A percentile compares a stretch with the other conserved stretches of the same genome.
Conservation (phyloP, 495 filamentous ascomycete species). For the Neurospora sp. region DNA sequence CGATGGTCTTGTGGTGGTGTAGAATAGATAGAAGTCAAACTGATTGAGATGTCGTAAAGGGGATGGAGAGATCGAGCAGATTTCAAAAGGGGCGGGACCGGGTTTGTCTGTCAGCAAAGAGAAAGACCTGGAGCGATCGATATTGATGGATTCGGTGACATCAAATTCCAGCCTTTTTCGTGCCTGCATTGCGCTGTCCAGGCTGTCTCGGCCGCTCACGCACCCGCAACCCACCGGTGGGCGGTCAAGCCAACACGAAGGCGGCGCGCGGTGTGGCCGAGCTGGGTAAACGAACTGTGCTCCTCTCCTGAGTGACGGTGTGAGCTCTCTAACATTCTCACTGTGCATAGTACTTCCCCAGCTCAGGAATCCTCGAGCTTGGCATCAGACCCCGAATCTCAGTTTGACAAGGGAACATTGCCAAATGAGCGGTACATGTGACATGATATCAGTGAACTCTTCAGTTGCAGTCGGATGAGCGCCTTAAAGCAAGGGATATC, state of each 20-base stretch:
- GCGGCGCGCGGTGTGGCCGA: background rate
- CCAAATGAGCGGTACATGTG: background rate
- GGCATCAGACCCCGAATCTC: background rate
- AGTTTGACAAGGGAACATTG: background rate
- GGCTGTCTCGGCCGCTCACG: constrained; percentile 6
- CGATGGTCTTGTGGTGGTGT: background rate
- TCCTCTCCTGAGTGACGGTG: background rate
- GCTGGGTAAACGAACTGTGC: background rate
- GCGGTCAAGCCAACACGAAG: background rate
- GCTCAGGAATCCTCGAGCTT: background rate
- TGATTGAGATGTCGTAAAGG: background rate
- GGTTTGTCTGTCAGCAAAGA: constrained; percentile 2
- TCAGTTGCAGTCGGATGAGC: background rate
- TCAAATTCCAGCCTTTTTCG: constrained; percentile 14
- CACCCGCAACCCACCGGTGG: constrained; percentile 1
- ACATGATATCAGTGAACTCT: background rate
- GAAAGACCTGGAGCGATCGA: background rate
- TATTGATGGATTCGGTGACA: constrained; percentile 9
- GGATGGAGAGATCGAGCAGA: background rate
- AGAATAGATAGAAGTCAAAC: background rate
- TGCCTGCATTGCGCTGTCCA: background rate
- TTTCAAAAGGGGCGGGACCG: background rate
- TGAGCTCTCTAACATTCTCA: background rate
- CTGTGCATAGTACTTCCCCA: background rate
- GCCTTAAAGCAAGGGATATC: background rate